Evolutionary conservation across 108 stramenopile species (phyloP).

Genomic region (Nitzschia sp.): DNA sequence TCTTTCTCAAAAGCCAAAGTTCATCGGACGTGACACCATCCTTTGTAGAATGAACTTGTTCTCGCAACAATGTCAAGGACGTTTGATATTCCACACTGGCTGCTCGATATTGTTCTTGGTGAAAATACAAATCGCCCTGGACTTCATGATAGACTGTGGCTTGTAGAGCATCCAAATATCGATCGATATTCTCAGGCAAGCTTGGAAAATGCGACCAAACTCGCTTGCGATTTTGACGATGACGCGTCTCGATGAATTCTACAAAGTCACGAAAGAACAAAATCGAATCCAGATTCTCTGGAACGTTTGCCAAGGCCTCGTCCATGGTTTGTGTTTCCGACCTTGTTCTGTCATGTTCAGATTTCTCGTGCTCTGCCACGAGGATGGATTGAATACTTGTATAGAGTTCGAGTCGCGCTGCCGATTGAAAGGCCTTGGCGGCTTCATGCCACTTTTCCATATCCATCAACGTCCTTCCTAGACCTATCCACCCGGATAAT

Average conservation of each 20-base stretch:
- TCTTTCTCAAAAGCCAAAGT: not conserved
- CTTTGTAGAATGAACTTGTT: not conserved
- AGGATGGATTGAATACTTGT: too few species aligned
- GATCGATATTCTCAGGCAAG: not conserved
- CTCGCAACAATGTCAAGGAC: not conserved
- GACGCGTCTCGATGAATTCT: not conserved
- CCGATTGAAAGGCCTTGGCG: not conserved
- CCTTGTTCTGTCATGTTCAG: too few species aligned
- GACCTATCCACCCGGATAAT: not conserved
- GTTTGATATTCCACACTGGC: not conserved
- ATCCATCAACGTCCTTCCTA: not conserved
- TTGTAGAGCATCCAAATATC: constrained; percentile 1
- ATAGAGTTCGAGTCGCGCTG: not conserved
- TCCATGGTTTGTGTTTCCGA: too few species aligned
- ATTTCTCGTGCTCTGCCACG: too few species aligned
- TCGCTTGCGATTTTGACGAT: not conserved
- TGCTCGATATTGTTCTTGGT: not conserved
- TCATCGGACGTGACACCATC: not conserved
- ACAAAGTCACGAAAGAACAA: not conserved
- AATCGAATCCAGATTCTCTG: too few species aligned
- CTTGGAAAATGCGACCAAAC: not conserved
- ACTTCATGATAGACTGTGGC: not conserved
- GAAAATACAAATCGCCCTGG: not conserved
- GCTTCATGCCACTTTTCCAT: not conserved
- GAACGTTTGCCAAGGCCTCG: too few species aligned